These are phyloP conservation scores for Endotrypanum monterogeii DNA, from an alignment of 208 protist genomes.

Conservation along the genomic window DNA sequence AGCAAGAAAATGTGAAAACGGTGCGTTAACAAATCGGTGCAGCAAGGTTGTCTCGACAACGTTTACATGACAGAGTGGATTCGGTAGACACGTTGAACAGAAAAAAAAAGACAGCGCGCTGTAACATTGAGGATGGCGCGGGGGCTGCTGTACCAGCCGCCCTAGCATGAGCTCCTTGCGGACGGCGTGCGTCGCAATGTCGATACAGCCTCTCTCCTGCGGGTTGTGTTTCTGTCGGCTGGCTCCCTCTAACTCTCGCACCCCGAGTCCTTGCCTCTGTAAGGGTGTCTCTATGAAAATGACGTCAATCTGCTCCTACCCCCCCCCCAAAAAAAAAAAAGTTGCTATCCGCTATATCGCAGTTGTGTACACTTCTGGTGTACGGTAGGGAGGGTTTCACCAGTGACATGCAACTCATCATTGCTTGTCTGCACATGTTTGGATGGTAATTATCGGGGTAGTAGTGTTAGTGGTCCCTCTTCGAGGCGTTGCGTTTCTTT, in stretches of 20 bases:
- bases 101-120: neutral
- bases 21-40: neutral
- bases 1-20: neutral
- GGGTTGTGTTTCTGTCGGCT: neutral
- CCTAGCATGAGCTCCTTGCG: neutral
- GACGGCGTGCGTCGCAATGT: neutral
- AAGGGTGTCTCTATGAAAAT: neutral
- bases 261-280: neutral
- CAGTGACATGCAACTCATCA: too few relatives aligned
- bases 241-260: neutral
- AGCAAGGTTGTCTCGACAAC: constrained; percentile 3
- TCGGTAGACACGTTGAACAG: neutral
- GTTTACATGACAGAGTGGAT: neutral
- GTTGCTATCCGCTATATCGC: neutral
- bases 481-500: neutral
- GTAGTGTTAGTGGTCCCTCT: neutral
- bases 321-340: too few relatives aligned
- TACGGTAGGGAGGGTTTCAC: neutral
- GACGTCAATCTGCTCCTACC: neutral
- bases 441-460: neutral
- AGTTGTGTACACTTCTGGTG: neutral
- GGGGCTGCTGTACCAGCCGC: neutral
- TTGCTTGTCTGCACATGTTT: neutral
- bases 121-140: neutral
- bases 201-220: neutral